A percentile compares a stretch with the other conserved stretches of the same genome.
phyloP scores from a whole-genome alignment of 306 rosid genomes.

The Quillaja saponaria region DNA sequence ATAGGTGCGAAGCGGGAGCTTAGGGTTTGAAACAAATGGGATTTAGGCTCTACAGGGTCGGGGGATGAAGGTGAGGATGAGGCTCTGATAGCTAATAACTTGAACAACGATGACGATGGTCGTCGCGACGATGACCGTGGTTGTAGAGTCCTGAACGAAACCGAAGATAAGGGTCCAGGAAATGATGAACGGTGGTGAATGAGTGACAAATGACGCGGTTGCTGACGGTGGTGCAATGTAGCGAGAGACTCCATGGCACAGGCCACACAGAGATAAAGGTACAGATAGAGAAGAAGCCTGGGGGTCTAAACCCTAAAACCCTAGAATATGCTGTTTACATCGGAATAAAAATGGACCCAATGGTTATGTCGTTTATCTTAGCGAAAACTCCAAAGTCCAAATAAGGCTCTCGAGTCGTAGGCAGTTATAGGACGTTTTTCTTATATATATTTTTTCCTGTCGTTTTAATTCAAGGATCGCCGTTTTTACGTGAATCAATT shows the following conservation, averaged over 20 bases:
- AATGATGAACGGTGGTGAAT: constrained; percentile 46
- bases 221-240: constrained; percentile 42
- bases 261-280: not conserved
- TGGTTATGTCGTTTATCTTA: too few relatives aligned
- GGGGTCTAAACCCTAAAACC: constrained; percentile 1
- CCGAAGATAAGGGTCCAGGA: constrained; percentile 35
- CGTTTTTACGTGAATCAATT: too few relatives aligned
- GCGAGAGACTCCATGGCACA: constrained; percentile 59
- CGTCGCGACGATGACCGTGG: constrained; percentile 16
- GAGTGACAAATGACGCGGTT: constrained; percentile 49
- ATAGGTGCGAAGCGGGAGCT: constrained; percentile 40
- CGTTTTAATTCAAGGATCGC: not conserved
- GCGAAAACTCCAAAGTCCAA: not conserved
- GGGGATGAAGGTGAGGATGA: constrained; percentile 24
- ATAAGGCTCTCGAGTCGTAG: too few relatives aligned
- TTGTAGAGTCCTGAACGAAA: constrained; percentile 30
- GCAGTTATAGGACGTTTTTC: too few relatives aligned
- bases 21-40: constrained; percentile 41
- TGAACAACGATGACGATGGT: constrained; percentile 38
- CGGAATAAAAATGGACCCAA: not conserved
- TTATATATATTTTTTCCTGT: too few relatives aligned
- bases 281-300: not conserved
- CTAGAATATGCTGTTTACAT: not conserved
- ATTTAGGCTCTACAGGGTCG: constrained; percentile 33
- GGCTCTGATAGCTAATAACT: constrained; percentile 38